phyloP scores from a whole-genome alignment of 495 filamentous ascomycete genomes.

The Hapsidospora chrysogenum region DNA sequence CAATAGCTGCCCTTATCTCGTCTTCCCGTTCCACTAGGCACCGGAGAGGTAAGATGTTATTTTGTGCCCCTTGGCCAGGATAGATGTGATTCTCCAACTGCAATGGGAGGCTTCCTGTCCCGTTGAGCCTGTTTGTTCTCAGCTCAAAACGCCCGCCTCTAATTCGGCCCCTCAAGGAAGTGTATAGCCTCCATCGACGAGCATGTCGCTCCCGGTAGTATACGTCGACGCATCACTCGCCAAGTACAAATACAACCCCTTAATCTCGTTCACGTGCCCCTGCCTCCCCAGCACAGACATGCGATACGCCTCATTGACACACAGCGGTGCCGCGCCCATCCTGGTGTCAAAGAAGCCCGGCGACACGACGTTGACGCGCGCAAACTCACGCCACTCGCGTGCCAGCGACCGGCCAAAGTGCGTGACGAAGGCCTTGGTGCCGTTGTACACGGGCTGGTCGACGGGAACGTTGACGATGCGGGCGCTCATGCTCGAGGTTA shows the following conservation, averaged over 20 bases:
- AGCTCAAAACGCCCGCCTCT: too few species aligned
- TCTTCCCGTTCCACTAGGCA: too few species aligned
- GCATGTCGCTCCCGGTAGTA: constrained; percentile 47
- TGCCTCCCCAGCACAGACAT: constrained; percentile 11
- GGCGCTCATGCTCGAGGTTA: constrained; percentile 46
- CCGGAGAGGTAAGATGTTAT: too few species aligned
- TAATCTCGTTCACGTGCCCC: constrained; percentile 14
- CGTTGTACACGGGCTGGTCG: constrained; percentile 43
- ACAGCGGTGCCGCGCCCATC: constrained; percentile 14
- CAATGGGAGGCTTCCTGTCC: too few species aligned
- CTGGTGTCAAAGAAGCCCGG: constrained; percentile 9
- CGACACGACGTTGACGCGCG: constrained; percentile 42
- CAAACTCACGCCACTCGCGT: constrained; percentile 57
- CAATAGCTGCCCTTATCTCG: too few species aligned
- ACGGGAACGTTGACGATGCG: constrained; percentile 45
- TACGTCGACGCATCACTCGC: constrained; percentile 43
- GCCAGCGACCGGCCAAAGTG: constrained; percentile 34
- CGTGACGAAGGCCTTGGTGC: constrained; percentile 41
- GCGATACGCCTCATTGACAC: constrained; percentile 18
- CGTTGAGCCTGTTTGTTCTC: too few species aligned
- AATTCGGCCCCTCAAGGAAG: constrained; percentile 6
- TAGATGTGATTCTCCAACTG: too few species aligned
- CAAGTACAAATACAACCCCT: constrained; percentile 29
- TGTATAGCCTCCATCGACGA: constrained; percentile 34
- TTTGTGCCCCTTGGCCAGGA: too few species aligned